Percentiles rank a stretch among this genome's conserved stretches.
These are phyloP conservation scores for Lentinula raphanica DNA, from an alignment of 768 basidiomycete species.

Conservation along the genomic window DNA sequence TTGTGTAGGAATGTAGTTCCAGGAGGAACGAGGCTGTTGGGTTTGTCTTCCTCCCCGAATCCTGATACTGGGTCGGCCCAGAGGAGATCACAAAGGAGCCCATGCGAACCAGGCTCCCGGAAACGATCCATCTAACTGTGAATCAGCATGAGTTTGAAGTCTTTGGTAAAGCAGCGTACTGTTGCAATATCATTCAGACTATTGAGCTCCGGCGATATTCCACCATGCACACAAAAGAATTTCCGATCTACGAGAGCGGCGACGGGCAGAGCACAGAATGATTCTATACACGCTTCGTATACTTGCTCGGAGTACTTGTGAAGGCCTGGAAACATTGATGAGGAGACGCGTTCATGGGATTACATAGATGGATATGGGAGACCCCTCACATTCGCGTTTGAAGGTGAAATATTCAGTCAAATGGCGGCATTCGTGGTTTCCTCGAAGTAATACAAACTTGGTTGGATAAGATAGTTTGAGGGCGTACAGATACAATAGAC, in stretches of 20 bases:
- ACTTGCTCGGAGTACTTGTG: conserved; percentile 85
- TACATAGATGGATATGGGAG: background rate
- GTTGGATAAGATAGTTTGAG: conserved; percentile 89
- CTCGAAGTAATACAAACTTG: conserved; percentile 78
- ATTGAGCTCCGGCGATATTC: conserved; percentile 82
- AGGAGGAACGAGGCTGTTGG: conserved; percentile 40
- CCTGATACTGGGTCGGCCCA: conserved; percentile 94
- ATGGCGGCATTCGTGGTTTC: conserved; percentile 97
- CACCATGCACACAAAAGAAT: conserved; percentile 98
- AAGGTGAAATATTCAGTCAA: conserved; percentile 98
- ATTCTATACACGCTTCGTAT: conserved; percentile 89
- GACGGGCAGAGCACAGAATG: conserved; percentile 87
- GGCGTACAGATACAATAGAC: conserved; percentile 87
- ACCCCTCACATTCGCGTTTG: conserved; percentile 83
- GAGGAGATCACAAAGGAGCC: conserved; percentile 88
- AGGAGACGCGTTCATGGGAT: conserved; percentile 1
- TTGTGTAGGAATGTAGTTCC: conserved; percentile 35
- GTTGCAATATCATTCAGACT: conserved; percentile 68
- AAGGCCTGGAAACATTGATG: conserved; percentile 46
- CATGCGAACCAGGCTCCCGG: conserved; percentile 87
- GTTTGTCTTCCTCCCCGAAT: conserved; percentile 78
- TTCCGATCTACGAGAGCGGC: conserved; percentile 89
- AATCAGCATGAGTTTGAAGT: background rate
- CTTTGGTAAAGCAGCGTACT: conserved; percentile 32
- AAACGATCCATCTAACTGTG: conserved; percentile 79